Percentiles rank a stretch among this genome's conserved stretches.
These are phyloP conservation scores for Colletotrichum simmondsii DNA, from an alignment of 2,329 filamentous ascomycete genomes.

Conservation along the genomic window DNA sequence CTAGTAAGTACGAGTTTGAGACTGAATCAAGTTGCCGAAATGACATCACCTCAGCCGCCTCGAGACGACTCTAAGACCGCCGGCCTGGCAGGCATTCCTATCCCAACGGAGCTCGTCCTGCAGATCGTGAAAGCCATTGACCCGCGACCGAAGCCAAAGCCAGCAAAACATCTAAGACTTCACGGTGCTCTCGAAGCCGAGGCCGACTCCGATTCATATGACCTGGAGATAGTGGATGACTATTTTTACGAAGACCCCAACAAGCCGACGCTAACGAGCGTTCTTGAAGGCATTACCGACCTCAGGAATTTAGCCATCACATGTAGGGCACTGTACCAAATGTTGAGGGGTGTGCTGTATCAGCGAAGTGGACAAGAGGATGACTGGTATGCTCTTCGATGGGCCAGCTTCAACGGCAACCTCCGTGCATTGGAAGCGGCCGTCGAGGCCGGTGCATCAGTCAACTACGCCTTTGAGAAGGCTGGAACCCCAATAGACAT, in stretches of 20 bases:
- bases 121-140: not conserved
- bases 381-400: constrained; percentile 13
- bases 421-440: not conserved
- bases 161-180: not conserved
- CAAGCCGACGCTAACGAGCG: not conserved
- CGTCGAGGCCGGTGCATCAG: not conserved
- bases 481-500: not conserved
- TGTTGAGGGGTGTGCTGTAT: not conserved
- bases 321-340: not conserved
- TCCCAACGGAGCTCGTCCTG: not conserved
- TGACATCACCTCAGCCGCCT: not conserved
- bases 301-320: not conserved
- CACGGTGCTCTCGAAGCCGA: not conserved
- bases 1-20: not conserved
- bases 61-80: not conserved
- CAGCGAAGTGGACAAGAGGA: not conserved
- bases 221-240: not conserved
- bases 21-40: not conserved
- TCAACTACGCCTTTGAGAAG: not conserved
- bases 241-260: not conserved
- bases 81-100: not conserved
- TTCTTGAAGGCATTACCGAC: not conserved
- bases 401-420: constrained; percentile 1
- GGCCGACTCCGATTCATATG: not conserved
- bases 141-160: not conserved